These are phyloP conservation scores for Neurospora sp. DNA, from an alignment of 2,329 filamentous ascomycete genomes.

Conservation along the genomic window DNA sequence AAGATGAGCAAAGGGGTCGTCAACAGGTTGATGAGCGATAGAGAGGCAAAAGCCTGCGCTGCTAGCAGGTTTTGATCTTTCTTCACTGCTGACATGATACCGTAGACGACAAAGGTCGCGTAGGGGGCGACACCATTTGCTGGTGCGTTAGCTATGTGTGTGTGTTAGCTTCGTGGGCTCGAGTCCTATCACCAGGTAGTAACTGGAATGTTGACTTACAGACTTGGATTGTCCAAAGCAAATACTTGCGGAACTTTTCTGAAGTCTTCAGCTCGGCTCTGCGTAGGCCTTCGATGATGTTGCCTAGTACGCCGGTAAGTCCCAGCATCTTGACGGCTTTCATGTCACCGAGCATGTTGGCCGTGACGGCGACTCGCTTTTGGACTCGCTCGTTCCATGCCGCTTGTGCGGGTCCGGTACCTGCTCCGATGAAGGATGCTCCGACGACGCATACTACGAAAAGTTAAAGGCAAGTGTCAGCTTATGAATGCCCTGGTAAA, in stretches of 20 bases:
- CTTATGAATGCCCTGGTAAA: not conserved
- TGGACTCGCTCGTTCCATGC: conserved; percentile 35
- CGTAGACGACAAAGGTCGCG: conserved; percentile 17
- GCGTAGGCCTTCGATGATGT: conserved; percentile 19
- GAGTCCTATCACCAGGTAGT: conserved; percentile 5
- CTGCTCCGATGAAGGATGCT: conserved; percentile 11
- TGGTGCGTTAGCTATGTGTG: conserved; percentile 12
- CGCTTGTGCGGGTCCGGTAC: conserved; percentile 18
- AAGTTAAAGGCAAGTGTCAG: not conserved
- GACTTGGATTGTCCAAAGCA: conserved; percentile 12
- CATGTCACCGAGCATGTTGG: conserved; percentile 32
- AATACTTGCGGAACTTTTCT: conserved; percentile 18
- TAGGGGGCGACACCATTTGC: not conserved
- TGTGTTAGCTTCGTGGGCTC: not conserved
- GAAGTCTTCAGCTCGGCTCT: conserved; percentile 22
- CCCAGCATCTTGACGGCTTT: conserved; percentile 37
- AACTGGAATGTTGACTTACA: conserved; percentile 10
- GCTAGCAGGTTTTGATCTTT: conserved; percentile 8
- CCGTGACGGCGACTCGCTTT: conserved; percentile 31
- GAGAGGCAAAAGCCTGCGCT: conserved; percentile 12
- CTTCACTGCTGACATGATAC: conserved; percentile 15
- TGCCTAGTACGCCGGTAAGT: conserved; percentile 16
- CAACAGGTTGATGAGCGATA: conserved; percentile 16
- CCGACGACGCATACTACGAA: conserved; percentile 10
- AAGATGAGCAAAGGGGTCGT: conserved; percentile 11